Percentiles rank a stretch among this genome's conserved stretches.
phyloP scores from a whole-genome alignment of 371 early-diverging fungal species.

The Mortierella sp. region DNA sequence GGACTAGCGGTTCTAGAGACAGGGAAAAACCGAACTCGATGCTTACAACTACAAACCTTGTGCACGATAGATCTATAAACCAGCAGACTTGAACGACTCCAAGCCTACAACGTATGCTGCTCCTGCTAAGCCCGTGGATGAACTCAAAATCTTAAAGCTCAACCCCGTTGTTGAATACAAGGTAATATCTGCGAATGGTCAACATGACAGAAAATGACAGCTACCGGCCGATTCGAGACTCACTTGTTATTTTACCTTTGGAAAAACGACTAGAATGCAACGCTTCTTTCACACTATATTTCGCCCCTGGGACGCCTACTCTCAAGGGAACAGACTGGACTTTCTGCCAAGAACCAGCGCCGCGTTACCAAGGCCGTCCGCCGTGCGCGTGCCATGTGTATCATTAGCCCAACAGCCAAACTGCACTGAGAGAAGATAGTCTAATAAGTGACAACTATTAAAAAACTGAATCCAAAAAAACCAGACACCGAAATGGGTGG shows the following conservation, averaged over 20 bases:
- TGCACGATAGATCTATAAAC: slow-evolving; percentile 35
- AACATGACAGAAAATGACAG: too few relatives aligned
- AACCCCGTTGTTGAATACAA: slow-evolving; percentile 84
- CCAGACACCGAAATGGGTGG: too few relatives aligned
- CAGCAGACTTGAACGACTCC: slow-evolving; percentile 40
- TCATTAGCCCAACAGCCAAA: slow-evolving; percentile 52
- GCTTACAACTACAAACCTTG: background rate
- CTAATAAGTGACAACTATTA: background rate
- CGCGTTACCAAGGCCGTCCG: slow-evolving; percentile 85
- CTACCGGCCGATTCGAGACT: too few relatives aligned
- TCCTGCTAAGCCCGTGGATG: slow-evolving; percentile 41
- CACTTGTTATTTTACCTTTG: too few relatives aligned
- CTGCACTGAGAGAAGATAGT: slow-evolving; percentile 6
- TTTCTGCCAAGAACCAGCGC: slow-evolving; percentile 83
- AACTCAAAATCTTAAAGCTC: slow-evolving; percentile 62
- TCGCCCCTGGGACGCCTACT: slow-evolving; percentile 86
- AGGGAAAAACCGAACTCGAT: too few relatives aligned
- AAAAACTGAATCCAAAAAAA: background rate
- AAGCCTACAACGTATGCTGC: slow-evolving; percentile 17
- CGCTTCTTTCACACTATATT: slow-evolving; percentile 76
- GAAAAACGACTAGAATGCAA: slow-evolving; percentile 64
- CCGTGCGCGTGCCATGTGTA: slow-evolving; percentile 86
- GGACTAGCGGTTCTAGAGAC: too few relatives aligned
- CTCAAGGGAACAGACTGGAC: slow-evolving; percentile 79
- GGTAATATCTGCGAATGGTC: too few relatives aligned